A percentile compares a stretch with the other conserved stretches of the same genome.
phyloP scores from a whole-genome alignment of 1,139 yeast genomes.

The Debaryomyces singareniensis region DNA sequence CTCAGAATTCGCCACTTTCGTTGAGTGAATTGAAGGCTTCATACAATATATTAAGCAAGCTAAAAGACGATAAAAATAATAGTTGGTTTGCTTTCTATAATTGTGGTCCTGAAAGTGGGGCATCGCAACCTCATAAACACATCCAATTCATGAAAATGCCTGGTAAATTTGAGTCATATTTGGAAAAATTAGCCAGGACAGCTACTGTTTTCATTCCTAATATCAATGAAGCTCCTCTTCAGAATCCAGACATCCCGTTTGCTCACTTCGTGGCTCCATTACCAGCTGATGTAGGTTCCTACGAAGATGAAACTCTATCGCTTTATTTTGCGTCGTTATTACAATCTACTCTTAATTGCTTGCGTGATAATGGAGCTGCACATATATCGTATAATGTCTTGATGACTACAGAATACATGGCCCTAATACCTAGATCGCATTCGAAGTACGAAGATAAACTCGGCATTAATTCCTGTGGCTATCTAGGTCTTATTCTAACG shows the following conservation, averaged over 20 bases:
- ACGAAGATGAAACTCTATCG: slow-evolving; percentile 31
- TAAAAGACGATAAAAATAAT: slow-evolving; percentile 15
- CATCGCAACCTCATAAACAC: slow-evolving; percentile 91
- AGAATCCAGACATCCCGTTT: slow-evolving; percentile 58
- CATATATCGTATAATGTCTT: slow-evolving; percentile 70
- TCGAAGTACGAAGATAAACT: slow-evolving; percentile 34
- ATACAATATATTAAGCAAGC: slow-evolving; percentile 39
- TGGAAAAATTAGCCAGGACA: slow-evolving; percentile 42
- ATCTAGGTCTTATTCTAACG: slow-evolving; percentile 71
- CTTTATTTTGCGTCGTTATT: slow-evolving; percentile 65
- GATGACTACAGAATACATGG: slow-evolving; percentile 76
- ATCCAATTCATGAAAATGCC: slow-evolving; percentile 79
- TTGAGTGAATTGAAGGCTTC: slow-evolving; percentile 62
- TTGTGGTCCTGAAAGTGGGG: slow-evolving; percentile 84
- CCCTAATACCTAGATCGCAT: slow-evolving; percentile 72
- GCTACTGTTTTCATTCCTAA: slow-evolving; percentile 51
- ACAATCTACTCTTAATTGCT: slow-evolving; percentile 61
- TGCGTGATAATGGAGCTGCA: slow-evolving; percentile 43
- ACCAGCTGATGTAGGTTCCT: slow-evolving; percentile 26
- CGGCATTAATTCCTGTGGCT: slow-evolving; percentile 77
- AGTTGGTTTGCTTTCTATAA: slow-evolving; percentile 74
- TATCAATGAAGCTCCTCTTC: slow-evolving; percentile 51
- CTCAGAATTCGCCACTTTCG: slow-evolving; percentile 67
- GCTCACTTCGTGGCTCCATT: slow-evolving; percentile 76
- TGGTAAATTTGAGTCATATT: slow-evolving; percentile 48